Percentiles rank a stretch among this genome's conserved stretches.
phyloP scores from a whole-genome alignment of 2,329 filamentous ascomycete species.

The Rachicladosporium sp. region DNA sequence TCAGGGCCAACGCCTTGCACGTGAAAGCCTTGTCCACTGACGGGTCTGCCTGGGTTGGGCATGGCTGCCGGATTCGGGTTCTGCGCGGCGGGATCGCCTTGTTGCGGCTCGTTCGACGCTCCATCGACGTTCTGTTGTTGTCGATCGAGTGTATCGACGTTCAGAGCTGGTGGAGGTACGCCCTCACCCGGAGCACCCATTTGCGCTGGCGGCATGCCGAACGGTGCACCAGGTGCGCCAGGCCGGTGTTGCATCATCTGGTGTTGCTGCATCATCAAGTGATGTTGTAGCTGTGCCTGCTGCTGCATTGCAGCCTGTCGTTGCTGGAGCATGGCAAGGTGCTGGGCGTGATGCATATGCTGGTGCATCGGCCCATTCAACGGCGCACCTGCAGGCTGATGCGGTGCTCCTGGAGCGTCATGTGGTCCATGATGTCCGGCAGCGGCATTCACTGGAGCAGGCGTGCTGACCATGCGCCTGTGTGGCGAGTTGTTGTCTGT shows the following conservation, averaged over 20 bases:
- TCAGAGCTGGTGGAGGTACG: too few species aligned
- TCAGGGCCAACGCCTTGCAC: conserved; percentile 17
- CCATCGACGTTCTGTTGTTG: too few species aligned
- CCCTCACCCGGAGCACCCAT: too few species aligned
- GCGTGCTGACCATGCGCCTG: too few species aligned
- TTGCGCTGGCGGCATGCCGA: too few species aligned
- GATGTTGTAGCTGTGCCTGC: conserved; percentile 3
- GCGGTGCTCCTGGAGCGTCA: conserved; percentile 1
- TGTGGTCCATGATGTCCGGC: background rate
- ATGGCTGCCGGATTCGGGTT: background rate
- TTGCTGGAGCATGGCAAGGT: conserved; percentile 5
- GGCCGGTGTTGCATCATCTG: conserved; percentile 2
- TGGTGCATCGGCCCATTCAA: background rate
- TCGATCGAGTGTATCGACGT: too few species aligned
- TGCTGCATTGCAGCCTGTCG: conserved; percentile 9
- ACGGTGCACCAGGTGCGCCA: background rate
- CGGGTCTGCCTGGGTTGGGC: conserved; percentile 6
- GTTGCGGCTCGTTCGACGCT: background rate
- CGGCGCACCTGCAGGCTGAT: conserved; percentile 3
- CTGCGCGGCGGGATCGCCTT: background rate
- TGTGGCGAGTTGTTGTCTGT: background rate
- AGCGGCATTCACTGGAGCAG: too few species aligned
- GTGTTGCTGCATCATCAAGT: conserved; percentile 4
- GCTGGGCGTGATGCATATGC: conserved; percentile 2
- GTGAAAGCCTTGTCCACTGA: conserved; percentile 16